phyloP scores from a whole-genome alignment of 202 grass and related monocot species.

The Setaria italica region DNA sequence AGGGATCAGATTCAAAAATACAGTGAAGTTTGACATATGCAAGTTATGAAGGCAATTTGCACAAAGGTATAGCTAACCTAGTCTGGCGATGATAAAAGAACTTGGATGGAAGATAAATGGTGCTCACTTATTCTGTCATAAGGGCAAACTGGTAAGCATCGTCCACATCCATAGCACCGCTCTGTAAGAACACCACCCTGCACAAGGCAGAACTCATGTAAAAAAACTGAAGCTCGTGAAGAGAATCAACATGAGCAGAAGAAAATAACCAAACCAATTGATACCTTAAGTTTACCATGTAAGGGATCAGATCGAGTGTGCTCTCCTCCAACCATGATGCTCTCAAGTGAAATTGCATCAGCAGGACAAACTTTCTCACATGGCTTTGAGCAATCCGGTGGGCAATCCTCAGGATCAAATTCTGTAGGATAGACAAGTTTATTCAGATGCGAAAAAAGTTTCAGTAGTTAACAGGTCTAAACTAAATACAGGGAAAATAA shows the following conservation, averaged over 20 bases:
- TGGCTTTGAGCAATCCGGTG: constrained; percentile 77
- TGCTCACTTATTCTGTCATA: constrained; percentile 93
- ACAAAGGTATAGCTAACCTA: neutral
- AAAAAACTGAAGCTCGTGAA: constrained; percentile 20
- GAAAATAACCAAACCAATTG: constrained; percentile 39
- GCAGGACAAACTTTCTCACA: constrained; percentile 89
- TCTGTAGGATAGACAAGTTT: constrained; percentile 52
- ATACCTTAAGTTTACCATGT: constrained; percentile 65
- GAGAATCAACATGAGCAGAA: neutral
- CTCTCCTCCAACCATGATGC: constrained; percentile 30
- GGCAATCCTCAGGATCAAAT: constrained; percentile 92
- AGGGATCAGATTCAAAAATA: constrained; percentile 42
- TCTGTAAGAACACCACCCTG: constrained; percentile 84
- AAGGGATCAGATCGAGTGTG: constrained; percentile 23
- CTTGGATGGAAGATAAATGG: constrained; percentile 17
- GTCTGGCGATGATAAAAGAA: neutral
- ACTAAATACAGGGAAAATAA: neutral
- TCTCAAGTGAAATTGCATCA: constrained; percentile 74
- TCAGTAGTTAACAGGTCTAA: neutral
- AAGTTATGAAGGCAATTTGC: constrained; percentile 14
- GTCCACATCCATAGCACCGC: constrained; percentile 84
- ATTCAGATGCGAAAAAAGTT: neutral
- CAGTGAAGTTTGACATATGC: constrained; percentile 1
- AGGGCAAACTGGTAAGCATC: constrained; percentile 85
- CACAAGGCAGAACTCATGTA: constrained; percentile 31